Base-by-base conservation (phyloP, 2,329 filamentous ascomycete genomes). In the Diaporthe aspalathi region DNA sequence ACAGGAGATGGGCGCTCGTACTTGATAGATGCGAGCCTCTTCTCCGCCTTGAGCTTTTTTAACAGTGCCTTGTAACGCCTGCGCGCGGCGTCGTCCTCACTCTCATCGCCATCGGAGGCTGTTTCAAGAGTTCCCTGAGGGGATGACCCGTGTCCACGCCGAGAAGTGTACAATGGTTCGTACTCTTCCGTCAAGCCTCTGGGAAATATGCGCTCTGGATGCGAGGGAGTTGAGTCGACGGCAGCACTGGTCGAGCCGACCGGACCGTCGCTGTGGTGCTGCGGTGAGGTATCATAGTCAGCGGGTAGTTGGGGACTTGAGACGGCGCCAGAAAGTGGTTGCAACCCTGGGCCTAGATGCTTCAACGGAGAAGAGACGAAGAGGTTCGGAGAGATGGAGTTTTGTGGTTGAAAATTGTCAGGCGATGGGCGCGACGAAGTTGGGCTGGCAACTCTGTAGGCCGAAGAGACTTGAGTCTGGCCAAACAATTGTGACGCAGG, bases 351-450 rank as follows among this genome's bases (percentile, higher is more conserved):
- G 20, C 83, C 82, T 32, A 84, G 83, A 45, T 85, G 81, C 75
- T 87, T 88, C 1, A 88, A 76, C 0, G 87, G 87, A 1, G 87
- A 89, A 0, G 81, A 83, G 2, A 79, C 74, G 52, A 82, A 76
- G 2, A 80, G 78, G 53, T 85, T 85, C 0, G 86, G 82, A 2
- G 86, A 87, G 5, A 85, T 84, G 1, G 81, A 79, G 65, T 86
- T 82, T 29, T 81, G 77, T 17, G 47, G 52, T 17, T 75, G 75
- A 14, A 86, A 83, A 5, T 84, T 75, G 52, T 84, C 80, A 0
- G 88, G 88, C 1, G 88, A 90, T 0, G 88, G 88, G 14, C 88
- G 82, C 1, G 88, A 90, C 1, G 87, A 89, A 0, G 88, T 89
- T 24, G 88, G 88, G 71, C 87, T 90, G 56, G 81, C 78, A 29